These are phyloP conservation scores for Umbelopsis ramanniana DNA, from an alignment of 192 early-diverging fungal species.

Conservation along the genomic window DNA sequence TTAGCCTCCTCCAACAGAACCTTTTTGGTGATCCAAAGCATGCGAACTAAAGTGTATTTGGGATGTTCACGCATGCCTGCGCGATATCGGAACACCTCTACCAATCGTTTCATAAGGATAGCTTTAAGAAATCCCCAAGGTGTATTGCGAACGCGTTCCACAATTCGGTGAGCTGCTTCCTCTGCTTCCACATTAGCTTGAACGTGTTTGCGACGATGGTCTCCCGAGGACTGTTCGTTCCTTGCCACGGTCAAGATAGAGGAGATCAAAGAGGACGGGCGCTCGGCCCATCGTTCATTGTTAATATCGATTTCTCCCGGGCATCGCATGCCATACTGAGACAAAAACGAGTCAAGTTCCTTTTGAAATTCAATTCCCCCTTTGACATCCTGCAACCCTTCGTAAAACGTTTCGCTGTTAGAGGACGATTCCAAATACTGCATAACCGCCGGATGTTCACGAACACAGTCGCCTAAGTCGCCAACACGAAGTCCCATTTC, in stretches of 20 bases:
- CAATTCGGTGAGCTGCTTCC: conserved; percentile 2
- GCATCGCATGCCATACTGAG: conserved; percentile 11
- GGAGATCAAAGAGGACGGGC: neutral
- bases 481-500: conserved; percentile 21
- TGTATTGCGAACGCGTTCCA: conserved; percentile 11
- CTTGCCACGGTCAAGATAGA: conserved; percentile 1
- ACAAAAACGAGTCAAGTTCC: conserved; percentile 11
- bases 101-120: neutral
- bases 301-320: conserved; percentile 13
- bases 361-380: neutral
- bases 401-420: neutral
- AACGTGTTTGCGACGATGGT: conserved; percentile 15
- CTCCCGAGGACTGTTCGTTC: neutral
- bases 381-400: neutral
- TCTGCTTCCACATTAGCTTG: conserved; percentile 17
- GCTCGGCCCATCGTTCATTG: neutral
- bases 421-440: neutral
- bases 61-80: conserved; percentile 21
- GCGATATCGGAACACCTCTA: neutral
- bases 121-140: conserved; percentile 6
- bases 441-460: neutral
- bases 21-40: neutral
- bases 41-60: conserved; percentile 1
- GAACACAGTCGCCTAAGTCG: neutral
- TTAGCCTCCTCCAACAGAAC: neutral